Evolutionary conservation across 352 stramenopile species (phyloP), one percentile per base, ranked within the genome.

Genomic region (Phytophthora macrochlamydospora): DNA sequence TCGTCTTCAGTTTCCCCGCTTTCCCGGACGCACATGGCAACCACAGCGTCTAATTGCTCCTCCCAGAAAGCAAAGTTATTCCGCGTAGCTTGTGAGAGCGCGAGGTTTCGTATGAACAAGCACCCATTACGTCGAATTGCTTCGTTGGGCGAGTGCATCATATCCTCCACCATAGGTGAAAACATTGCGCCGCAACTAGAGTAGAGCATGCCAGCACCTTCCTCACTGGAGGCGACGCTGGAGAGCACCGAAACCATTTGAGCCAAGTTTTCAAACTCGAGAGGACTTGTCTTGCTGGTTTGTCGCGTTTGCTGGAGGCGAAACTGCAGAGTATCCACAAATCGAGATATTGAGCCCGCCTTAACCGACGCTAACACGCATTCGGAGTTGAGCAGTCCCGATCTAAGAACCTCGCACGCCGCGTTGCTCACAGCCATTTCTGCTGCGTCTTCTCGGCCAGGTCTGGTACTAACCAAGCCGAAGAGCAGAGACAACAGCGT

Each of bases 1-100:
- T 65, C 65, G 8, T 53, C 51, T 28, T 37, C 18, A 18, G 43
- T 31, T 4, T 55, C 30, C 28, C 9, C 6, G 29, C 45, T 59
- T 5, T 59, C 55, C 13, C 45, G 53, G 24, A 73, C 45, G 44
- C 62, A 78, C 14, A 61, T 51, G 12, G 37, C 63, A 44, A 90
- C 43, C 40, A 90, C 56, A 28, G 53, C 35, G 40, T 85, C 62
- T 30, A 92, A 40, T 7, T 73, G 38, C 3, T 73, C 54, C 44
- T 91, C 81, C 81, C 81, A 92, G n/a, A 91, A 28, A 0, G 71
- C 69, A 42, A 88, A 83, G 54, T 91, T 63, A 65, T 69, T 88
- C 49, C 81, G 89, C 24, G 80, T 69, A 14, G 73, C 50, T 55
- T 78, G 67, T n/a, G 78, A 83, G 4, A 90, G 66, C 29, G 80